Evolutionary conservation across 2,329 filamentous ascomycete species (phyloP), one percentile per base, ranked within the genome.

Genomic region (Sclerotinia glacialis): DNA sequence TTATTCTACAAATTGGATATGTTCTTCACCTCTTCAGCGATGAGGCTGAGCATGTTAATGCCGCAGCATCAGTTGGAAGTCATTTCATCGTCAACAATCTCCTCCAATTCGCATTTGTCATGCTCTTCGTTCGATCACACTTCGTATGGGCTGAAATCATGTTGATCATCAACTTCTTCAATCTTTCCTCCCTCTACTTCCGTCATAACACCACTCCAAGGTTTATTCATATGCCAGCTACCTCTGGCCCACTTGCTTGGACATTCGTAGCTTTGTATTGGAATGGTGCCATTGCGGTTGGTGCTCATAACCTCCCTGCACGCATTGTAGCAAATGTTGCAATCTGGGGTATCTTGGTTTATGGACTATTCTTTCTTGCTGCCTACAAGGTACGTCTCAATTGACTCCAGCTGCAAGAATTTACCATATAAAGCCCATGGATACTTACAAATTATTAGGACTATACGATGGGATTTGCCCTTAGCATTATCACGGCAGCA

Each of bases 21-120:
- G 82, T 93, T 68, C 85, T 83, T 73, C 87, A 92, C 73, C 86
- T 97, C 71, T 96, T 92, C 82, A 88, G 86, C 56, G 81, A 82
- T 71, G 85, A 89, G 71, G 76, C 82, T 55, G 84, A 85, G 37
- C 82, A 85, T 64, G 85, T 92, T 70, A 85, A 86, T 68, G 83
- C 86, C 21, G 91, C 92, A 28, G 89, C 89, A 71, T 88, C 90
- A 71, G 89, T 96, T 18, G 92, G 91, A 68, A 85, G 86, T 72
- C 91, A 96, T 81, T 96, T 94, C 78, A 92, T 96, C 77, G 76
- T 90, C 73, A 90, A 92, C 83, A 97, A 96, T 78, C 80, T 97
- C 52, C 83, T 96, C 68, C 86, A 92, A 77, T 90, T 93, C 71
- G 86, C 85, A 72, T 96, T 93, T 78, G 85, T 96, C 73, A 87